Conservation (phyloP, 192 early-diverging fungal species). For the Backusella macrospora region DNA sequence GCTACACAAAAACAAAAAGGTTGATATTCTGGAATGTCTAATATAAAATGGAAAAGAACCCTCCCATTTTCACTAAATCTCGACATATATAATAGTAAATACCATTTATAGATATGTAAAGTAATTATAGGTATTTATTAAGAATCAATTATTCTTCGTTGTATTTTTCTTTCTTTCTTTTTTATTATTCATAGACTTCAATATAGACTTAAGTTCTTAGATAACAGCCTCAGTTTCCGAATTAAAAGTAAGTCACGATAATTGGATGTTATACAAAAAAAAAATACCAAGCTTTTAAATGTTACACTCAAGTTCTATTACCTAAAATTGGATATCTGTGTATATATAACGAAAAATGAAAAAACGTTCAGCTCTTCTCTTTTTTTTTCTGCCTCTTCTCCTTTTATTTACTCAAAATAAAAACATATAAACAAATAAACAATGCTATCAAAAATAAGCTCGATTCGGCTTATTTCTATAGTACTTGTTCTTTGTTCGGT, state of each 20-base stretch:
- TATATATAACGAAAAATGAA: neutral
- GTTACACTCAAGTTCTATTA: neutral
- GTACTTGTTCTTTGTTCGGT: neutral
- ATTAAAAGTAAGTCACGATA: neutral
- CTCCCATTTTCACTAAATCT: neutral
- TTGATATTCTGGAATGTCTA: neutral
- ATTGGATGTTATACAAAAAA: neutral
- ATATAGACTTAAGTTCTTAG: too few relatives aligned
- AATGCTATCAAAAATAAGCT: slow-evolving; percentile 6
- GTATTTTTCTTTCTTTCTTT: too few relatives aligned
- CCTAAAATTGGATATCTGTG: too few relatives aligned
- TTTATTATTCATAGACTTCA: too few relatives aligned
- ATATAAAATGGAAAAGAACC: neutral
- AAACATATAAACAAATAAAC: neutral
- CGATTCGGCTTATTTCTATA: slow-evolving; percentile 12
- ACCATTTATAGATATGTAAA: too few relatives aligned
- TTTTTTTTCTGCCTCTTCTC: neutral
- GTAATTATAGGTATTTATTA: too few relatives aligned
- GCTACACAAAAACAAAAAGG: neutral
- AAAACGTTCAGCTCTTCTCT: neutral
- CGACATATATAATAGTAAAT: too few relatives aligned
- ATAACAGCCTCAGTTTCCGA: too few relatives aligned
- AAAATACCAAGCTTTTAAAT: slow-evolving; percentile 10
- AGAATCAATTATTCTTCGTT: too few relatives aligned
- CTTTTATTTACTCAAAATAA: neutral